Conservation (phyloP, 1,139 yeast species). For the Saccharomycopsis crataegensis region DNA sequence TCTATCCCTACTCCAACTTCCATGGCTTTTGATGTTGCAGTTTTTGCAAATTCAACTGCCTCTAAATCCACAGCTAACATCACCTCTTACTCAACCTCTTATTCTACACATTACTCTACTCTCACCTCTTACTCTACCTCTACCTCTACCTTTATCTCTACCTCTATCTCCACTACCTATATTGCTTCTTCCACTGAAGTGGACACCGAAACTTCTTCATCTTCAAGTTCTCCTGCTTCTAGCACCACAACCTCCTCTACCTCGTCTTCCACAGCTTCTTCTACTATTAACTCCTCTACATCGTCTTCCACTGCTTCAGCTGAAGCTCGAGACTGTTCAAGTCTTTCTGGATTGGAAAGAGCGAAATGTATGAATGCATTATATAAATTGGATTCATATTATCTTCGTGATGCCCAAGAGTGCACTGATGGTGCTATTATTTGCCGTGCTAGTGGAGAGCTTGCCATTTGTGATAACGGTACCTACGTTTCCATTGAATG, state of each 20-base stretch:
- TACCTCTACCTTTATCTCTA: background rate
- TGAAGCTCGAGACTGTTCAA: slow-evolving; percentile 26
- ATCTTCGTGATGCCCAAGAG: background rate
- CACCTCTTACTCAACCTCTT: slow-evolving; percentile 1
- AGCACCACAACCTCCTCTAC: slow-evolving; percentile 5
- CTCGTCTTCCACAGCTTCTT: no score
- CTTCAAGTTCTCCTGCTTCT: slow-evolving; percentile 5
- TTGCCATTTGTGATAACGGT: slow-evolving; percentile 49
- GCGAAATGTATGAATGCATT: slow-evolving; percentile 36
- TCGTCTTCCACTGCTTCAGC: slow-evolving; percentile 20
- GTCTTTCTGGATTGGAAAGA: slow-evolving; percentile 30
- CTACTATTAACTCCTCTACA: slow-evolving; percentile 4
- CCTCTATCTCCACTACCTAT: slow-evolving; percentile 7
- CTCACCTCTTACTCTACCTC: slow-evolving; percentile 5
- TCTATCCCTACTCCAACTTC: background rate
- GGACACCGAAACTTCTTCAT: slow-evolving; percentile 1
- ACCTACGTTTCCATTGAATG: slow-evolving; percentile 49
- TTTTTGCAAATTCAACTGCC: slow-evolving; percentile 2
- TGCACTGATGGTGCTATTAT: slow-evolving; percentile 45
- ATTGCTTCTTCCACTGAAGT: background rate
- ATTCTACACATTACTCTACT: slow-evolving; percentile 2
- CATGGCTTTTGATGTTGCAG: no score
- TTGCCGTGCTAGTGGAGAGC: slow-evolving; percentile 40
- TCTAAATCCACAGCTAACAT: background rate
- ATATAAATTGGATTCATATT: slow-evolving; percentile 21